A percentile compares a stretch with the other conserved stretches of the same genome.
These are phyloP conservation scores for Saprolegnia diclina DNA, from an alignment of 352 stramenopile genomes.

Conservation along the genomic window DNA sequence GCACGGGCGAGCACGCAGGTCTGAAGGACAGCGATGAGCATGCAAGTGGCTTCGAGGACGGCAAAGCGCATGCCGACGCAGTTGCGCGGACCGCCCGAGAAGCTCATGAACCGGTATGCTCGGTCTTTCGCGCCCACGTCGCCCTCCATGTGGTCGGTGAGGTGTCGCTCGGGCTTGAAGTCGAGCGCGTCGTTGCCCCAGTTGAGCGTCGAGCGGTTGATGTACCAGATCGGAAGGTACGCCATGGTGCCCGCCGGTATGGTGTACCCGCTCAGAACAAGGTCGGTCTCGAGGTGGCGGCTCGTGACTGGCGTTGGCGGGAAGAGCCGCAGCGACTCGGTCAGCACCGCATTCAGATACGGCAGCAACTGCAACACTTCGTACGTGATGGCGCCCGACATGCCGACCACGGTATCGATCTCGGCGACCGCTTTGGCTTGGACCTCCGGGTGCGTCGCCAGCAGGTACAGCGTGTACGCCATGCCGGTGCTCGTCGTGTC, in stretches of 20 bases:
- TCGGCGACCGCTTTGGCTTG: slow-evolving; percentile 57
- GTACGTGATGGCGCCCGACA: slow-evolving; percentile 32
- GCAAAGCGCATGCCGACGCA: slow-evolving; percentile 73
- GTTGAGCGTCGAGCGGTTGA: slow-evolving; percentile 46
- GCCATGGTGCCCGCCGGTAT: slow-evolving; percentile 39
- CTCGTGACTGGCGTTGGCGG: slow-evolving; percentile 66
- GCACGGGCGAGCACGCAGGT: neutral
- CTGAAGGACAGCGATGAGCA: neutral
- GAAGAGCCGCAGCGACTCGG: slow-evolving; percentile 63
- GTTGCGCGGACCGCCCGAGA: slow-evolving; percentile 55
- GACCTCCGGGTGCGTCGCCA: slow-evolving; percentile 53
- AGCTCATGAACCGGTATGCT: slow-evolving; percentile 59
- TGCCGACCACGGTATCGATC: slow-evolving; percentile 25
- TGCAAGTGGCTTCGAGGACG: slow-evolving; percentile 50
- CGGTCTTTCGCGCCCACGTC: slow-evolving; percentile 30
- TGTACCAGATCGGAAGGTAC: slow-evolving; percentile 63
- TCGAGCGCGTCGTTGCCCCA: slow-evolving; percentile 48
- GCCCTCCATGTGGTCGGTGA: slow-evolving; percentile 19
- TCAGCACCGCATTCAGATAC: slow-evolving; percentile 63
- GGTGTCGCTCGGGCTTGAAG: slow-evolving; percentile 63
- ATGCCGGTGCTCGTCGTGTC: slow-evolving; percentile 73
- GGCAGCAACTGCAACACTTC: slow-evolving; percentile 51
- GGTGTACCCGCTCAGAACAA: neutral
- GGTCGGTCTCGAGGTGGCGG: slow-evolving; percentile 45
- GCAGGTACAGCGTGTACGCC: slow-evolving; percentile 69